Percentiles rank a stretch among this genome's conserved stretches.
Evolutionary conservation across 2,329 filamentous ascomycete genomes (phyloP).

Genomic region (Fusarium poae): DNA sequence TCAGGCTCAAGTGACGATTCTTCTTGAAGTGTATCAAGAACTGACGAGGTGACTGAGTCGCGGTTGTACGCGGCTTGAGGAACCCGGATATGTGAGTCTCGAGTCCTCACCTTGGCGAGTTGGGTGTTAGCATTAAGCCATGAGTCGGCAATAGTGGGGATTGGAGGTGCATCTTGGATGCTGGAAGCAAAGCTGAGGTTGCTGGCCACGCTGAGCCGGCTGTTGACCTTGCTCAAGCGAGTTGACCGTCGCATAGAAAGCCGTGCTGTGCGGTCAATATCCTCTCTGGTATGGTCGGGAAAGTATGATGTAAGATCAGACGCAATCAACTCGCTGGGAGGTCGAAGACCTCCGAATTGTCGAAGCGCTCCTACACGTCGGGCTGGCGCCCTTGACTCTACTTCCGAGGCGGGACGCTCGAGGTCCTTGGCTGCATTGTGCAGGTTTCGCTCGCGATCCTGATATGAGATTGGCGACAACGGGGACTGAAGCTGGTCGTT

Average conservation of each 20-base stretch:
- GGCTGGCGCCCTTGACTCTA: slow-evolving; percentile 58
- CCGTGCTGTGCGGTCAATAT: slow-evolving; percentile 95
- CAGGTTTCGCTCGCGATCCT: slow-evolving; percentile 77
- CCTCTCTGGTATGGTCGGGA: slow-evolving; percentile 91
- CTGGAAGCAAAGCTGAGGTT: slow-evolving; percentile 94
- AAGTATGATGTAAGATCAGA: slow-evolving; percentile 98
- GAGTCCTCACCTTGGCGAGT: slow-evolving; percentile 56
- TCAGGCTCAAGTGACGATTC: slow-evolving; percentile 89
- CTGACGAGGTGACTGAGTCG: slow-evolving; percentile 89
- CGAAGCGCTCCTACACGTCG: slow-evolving; percentile 70
- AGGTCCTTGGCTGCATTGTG: slow-evolving; percentile 70
- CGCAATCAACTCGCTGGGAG: slow-evolving; percentile 96
- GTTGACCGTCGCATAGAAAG: slow-evolving; percentile 92
- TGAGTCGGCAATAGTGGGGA: slow-evolving; percentile 93
- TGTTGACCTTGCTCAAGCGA: slow-evolving; percentile 91
- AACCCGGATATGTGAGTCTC: slow-evolving; percentile 64
- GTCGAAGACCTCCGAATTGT: slow-evolving; percentile 90
- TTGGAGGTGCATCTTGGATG: slow-evolving; percentile 90
- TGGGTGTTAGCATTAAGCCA: slow-evolving; percentile 75
- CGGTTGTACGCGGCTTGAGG: slow-evolving; percentile 67
- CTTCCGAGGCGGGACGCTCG: slow-evolving; percentile 66
- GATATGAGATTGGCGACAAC: slow-evolving; percentile 82
- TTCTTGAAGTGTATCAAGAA: slow-evolving; percentile 90
- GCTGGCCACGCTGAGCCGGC: slow-evolving; percentile 92
- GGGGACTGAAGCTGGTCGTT: slow-evolving; percentile 84